Conservation (phyloP, 129 eudicot species). For the Flaveria brownii region DNA sequence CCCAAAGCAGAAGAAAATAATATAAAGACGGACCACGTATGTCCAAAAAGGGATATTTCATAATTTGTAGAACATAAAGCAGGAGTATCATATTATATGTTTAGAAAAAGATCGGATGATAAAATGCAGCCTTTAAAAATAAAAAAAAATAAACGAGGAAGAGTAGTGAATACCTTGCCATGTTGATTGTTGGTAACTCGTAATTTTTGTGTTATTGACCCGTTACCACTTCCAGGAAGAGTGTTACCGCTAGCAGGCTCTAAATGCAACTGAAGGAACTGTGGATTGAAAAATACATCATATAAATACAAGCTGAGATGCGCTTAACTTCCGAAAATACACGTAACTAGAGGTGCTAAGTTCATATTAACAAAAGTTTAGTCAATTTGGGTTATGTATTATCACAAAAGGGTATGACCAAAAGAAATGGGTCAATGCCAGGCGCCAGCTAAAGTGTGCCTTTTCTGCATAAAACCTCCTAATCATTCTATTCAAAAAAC, state of each 20-base stretch:
- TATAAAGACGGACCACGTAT: slow-evolving; percentile 1
- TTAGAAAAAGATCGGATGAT: neutral
- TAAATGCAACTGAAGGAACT: slow-evolving; percentile 94
- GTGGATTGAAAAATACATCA: slow-evolving; percentile 28
- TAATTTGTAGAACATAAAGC: neutral
- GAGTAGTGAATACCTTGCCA: slow-evolving; percentile 67
- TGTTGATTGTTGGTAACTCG: slow-evolving; percentile 89
- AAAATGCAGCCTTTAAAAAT: neutral
- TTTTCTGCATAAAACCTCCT: neutral
- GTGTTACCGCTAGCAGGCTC: slow-evolving; percentile 90
- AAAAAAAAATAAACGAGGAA: neutral
- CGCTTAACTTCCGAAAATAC: neutral
- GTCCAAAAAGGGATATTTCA: neutral
- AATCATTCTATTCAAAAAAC: neutral
- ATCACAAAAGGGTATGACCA: neutral
- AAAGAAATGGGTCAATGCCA: neutral
- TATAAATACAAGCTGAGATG: slow-evolving; percentile 5
- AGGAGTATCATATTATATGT: neutral
- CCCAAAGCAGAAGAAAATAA: too few species aligned
- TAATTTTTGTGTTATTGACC: slow-evolving; percentile 72
- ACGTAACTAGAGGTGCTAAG: neutral
- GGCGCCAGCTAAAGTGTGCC: neutral
- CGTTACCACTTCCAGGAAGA: slow-evolving; percentile 67
- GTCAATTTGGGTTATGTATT: neutral
- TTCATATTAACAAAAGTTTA: neutral